Evolutionary conservation across 306 rosid genomes (phyloP), one percentile per base, ranked within the genome.

Genomic region (Quercus cerris): DNA sequence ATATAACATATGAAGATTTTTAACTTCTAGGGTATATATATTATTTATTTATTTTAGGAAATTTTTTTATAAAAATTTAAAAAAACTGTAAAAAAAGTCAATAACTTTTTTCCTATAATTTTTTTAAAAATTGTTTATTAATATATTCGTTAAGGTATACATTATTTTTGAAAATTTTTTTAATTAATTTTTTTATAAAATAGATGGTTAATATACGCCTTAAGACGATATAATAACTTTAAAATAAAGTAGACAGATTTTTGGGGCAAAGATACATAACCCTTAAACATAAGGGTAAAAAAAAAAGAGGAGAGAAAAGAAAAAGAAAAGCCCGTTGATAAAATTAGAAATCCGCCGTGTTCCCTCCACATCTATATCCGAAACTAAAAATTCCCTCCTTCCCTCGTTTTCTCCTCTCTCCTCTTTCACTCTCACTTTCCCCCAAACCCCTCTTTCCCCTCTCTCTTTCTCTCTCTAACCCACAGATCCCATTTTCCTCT

Each of bases 281-380:
- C 0, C 0, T 1, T 19, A 57, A 75, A 1, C 2, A 28, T 0
- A 1, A 30, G 49, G 89, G 91, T 8, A 62, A 6, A 2, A 71
- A 85, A 88, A 61, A 6, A 3, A 71, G 83, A 88, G 15, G 51
- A 49, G 72, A 82, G 84, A 81, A 69, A 33, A 49, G 15, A 13
- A 12, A 49, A 49, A 49, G 14, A 10, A 11, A 49, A 49, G 54
- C 15, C 54, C 15, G 17, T 49, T 49, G 1, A 22, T 73, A 76
- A 49, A 73, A 52, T 33, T 35, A 66, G 75, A 57, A 78, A 84
- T 77, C 67, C 81, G 64, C 88, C 58, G 52, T 77, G 83, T 96
- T 93, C 99, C 99, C 99, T 96, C 99, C 99, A 96, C 98, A 91
- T 87, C 94, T 41, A 41, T 84, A 89, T 90, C 98, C 93, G 94